phyloP scores from a whole-genome alignment of 148 eudicot genomes.

The Amaranthus hypochondriacus region DNA sequence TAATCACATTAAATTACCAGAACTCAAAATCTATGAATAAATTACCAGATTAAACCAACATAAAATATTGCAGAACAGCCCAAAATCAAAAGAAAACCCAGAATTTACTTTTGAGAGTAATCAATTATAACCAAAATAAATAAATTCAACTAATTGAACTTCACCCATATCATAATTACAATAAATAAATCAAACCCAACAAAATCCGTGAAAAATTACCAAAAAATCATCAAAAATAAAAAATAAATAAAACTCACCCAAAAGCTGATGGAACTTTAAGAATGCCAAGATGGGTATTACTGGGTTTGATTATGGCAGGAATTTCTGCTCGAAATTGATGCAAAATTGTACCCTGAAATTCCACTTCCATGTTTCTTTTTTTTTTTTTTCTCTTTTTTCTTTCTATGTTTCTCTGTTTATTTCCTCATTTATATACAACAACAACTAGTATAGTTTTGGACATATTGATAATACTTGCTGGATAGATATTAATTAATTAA shows the following conservation, averaged over 20 bases:
- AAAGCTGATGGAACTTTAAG: conserved; percentile 24
- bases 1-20: not conserved
- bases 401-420: not conserved
- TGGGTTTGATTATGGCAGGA: conserved; percentile 11
- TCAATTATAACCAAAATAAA: not conserved
- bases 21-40: not conserved
- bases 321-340: conserved; percentile 24
- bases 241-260: conserved; percentile 15
- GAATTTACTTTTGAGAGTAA: not conserved
- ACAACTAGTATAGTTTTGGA: not conserved
- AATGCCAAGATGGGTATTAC: conserved; percentile 7
- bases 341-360: conserved; percentile 18
- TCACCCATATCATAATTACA: not conserved
- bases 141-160: not conserved
- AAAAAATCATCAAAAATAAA: not conserved
- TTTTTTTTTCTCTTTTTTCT: not conserved
- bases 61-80: not conserved
- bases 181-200: conserved; percentile 2
- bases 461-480: no score
- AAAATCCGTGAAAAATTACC: not conserved
- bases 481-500: no score
- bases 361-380: conserved; percentile 21
- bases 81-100: conserved; percentile 1
- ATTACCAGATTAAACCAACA: not conserved
- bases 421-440: conserved; percentile 2